Evolutionary conservation across 352 stramenopile genomes (phyloP), one percentile per base, ranked within the genome.

Genomic region (Phytophthora palmivora): DNA sequence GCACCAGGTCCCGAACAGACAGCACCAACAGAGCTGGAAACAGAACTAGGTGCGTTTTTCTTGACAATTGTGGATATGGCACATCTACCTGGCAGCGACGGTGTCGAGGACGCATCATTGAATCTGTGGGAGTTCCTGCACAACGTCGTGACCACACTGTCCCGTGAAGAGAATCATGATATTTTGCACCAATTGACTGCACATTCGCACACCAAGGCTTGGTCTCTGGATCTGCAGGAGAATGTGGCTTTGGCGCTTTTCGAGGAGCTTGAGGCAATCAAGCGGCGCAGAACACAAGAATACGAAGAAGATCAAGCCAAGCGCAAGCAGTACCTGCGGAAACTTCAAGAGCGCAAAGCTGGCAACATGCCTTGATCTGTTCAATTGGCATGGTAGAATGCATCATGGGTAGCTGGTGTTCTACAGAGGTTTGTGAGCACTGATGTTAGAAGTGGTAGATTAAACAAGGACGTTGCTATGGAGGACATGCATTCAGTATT

Each of bases 31-130:
- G 45, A 72, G 30, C 26, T 82, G 9, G 71, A 85, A 38, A 84
- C 77, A 24, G 71, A 82, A 30, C 32, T 93, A 3, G 84, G 82
- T 16, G 71, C 78, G 1, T 89, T 81, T 55, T 84, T 88, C 42
- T 49, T 93, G n/a, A 75, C 84, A 6, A 76, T 71, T 33, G 51
- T 84, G 6, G 68, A 78, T 34, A 58, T 88, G 22, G 39, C 59
- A 16, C 61, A 72, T n/a, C 63, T 91, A 22, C 78, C 82, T 38
- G 37, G 51, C 2, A 57, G 48, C 15, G 50, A 58, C 18, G 53
- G 47, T 22, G 21, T 32, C 8, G 67, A 72, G 16, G 61, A 72
- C 11, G 26, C 60, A 6, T 42, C 71, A 1, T 72, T 89, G 16
- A 52, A 72, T 26, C 47, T 91, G 38, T 84, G 76, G 70, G 71